phyloP scores from a whole-genome alignment of 768 basidiomycete genomes.

The Chiua virens region DNA sequence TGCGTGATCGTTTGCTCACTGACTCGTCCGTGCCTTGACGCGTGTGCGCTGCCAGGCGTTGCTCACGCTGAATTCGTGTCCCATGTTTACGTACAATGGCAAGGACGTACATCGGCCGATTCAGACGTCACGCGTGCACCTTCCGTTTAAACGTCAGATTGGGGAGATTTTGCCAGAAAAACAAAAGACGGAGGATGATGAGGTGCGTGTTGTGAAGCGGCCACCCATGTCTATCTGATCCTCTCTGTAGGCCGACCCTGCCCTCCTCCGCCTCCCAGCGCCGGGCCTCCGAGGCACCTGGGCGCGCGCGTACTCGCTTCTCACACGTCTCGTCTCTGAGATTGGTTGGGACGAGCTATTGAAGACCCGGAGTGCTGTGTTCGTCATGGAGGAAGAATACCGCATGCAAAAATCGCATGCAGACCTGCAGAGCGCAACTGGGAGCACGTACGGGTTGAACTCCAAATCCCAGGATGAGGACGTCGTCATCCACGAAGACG shows the following conservation, averaged over 20 bases:
- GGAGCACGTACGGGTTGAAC: constrained; percentile 21
- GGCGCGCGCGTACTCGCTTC: constrained; percentile 88
- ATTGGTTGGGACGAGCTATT: constrained; percentile 99
- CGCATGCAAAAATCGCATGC: constrained; percentile 88
- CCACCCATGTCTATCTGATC: not conserved
- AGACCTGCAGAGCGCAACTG: constrained; percentile 52
- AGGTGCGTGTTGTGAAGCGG: constrained; percentile 41
- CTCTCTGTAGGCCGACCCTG: constrained; percentile 77
- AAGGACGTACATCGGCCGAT: constrained; percentile 89
- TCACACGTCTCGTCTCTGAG: constrained; percentile 87
- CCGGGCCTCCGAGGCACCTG: constrained; percentile 95
- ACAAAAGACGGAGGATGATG: constrained; percentile 80
- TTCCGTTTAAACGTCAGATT: constrained; percentile 84
- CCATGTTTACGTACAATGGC: constrained; percentile 99
- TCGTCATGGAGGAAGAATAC: constrained; percentile 99
- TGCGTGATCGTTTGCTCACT: constrained; percentile 7
- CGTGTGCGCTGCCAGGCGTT: constrained; percentile 49
- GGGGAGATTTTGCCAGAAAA: constrained; percentile 89
- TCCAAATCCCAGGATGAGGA: constrained; percentile 24
- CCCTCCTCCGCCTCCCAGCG: constrained; percentile 90
- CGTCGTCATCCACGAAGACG: constrained; percentile 63
- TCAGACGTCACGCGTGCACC: constrained; percentile 74
- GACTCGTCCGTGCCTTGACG: not conserved
- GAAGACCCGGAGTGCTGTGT: constrained; percentile 90
- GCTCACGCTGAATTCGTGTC: constrained; percentile 96